Conservation (phyloP, 495 filamentous ascomycete genomes). For the Aspergillus conjunctus region DNA sequence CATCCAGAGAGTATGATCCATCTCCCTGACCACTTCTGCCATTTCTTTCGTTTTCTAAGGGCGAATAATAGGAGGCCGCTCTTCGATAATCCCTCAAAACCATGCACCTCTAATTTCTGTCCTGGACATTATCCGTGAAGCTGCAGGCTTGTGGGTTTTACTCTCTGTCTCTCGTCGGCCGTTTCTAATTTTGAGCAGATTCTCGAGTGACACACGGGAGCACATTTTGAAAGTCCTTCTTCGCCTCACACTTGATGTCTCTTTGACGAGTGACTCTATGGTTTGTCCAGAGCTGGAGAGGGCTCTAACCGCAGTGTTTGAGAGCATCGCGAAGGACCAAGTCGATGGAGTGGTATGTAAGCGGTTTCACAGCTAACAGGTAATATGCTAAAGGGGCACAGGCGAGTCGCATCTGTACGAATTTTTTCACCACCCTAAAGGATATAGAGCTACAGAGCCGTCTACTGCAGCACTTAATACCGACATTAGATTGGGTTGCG, state of each 20-base stretch:
- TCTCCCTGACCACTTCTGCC: background rate
- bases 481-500: conserved; percentile 54
- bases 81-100: conserved; percentile 15
- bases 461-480: conserved; percentile 61
- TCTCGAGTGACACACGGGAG: conserved; percentile 37
- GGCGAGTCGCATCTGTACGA: conserved; percentile 56
- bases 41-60: background rate
- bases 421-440: conserved; percentile 51
- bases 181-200: conserved; percentile 28
- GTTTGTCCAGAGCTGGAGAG: conserved; percentile 49
- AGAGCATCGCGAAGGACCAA: conserved; percentile 34
- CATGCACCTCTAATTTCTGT: conserved; percentile 32
- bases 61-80: conserved; percentile 14
- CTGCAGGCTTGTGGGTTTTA: conserved; percentile 33
- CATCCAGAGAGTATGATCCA: conserved; percentile 26
- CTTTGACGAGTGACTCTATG: conserved; percentile 45
- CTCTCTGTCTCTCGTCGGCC: background rate
- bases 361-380: background rate
- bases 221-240: conserved; percentile 49
- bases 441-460: conserved; percentile 58
- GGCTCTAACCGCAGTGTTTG: conserved; percentile 44
- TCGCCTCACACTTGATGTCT: conserved; percentile 61
- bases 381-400: conserved; percentile 31
- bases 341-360: conserved; percentile 36
- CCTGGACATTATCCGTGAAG: conserved; percentile 37